Percentiles rank a stretch among this genome's conserved stretches.
These are phyloP conservation scores for Linderniella brevidens DNA, from an alignment of 257 asterid genomes.

Conservation along the genomic window DNA sequence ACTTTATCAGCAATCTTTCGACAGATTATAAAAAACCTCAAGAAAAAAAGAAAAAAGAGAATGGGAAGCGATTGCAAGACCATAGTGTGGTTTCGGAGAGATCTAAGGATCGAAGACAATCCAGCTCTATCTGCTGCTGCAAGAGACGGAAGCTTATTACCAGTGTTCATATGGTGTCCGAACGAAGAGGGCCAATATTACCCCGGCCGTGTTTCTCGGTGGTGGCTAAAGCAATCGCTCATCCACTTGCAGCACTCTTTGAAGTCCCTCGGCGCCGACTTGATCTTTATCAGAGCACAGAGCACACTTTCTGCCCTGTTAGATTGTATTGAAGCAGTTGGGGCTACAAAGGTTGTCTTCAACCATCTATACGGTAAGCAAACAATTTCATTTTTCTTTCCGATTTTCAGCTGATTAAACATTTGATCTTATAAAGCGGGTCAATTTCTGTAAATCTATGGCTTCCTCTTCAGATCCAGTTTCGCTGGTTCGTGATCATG, in stretches of 20 bases:
- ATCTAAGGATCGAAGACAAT: constrained; percentile 81
- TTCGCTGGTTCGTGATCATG: constrained; percentile 88
- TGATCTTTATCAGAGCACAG: constrained; percentile 51
- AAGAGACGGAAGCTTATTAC: constrained; percentile 53
- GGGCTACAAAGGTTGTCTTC: constrained; percentile 67
- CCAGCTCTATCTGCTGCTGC: constrained; percentile 91
- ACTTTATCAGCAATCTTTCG: too few species aligned
- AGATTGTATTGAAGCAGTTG: constrained; percentile 40
- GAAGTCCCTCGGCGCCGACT: constrained; percentile 69
- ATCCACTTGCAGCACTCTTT: constrained; percentile 53
- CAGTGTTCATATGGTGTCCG: constrained; percentile 88
- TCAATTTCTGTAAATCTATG: neutral
- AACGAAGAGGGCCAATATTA: constrained; percentile 64
- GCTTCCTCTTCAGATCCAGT: constrained; percentile 48
- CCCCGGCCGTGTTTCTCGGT: constrained; percentile 87
- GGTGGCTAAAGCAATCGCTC: constrained; percentile 95
- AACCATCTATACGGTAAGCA: constrained; percentile 76
- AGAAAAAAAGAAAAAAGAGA: neutral
- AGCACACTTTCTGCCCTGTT: constrained; percentile 55
- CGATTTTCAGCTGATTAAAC: constrained; percentile 3
- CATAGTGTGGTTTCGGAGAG: constrained; percentile 94
- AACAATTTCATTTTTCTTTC: neutral
- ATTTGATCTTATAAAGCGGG: neutral
- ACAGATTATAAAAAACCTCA: too few species aligned
- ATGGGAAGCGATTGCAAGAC: constrained; percentile 55